Percentiles rank a stretch among this genome's conserved stretches.
Conservation (phyloP, 2,329 filamentous ascomycete genomes). For the Lasiodiplodia theobromae region DNA sequence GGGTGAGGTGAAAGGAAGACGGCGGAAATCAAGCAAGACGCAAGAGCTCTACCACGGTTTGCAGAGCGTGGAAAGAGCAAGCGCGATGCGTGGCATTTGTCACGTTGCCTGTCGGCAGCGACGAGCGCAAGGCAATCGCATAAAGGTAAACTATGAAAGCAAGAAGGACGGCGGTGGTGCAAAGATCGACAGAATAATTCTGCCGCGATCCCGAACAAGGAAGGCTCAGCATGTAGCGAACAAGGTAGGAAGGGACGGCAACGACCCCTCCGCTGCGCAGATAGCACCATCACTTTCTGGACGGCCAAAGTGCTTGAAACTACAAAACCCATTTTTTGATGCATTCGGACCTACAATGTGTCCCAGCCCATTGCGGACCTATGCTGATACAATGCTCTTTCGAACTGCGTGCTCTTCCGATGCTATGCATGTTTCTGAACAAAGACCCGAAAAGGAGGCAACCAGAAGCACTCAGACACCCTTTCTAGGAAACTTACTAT, state of each 20-base stretch:
- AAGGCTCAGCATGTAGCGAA: neutral
- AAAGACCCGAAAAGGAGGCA: neutral
- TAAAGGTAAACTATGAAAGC: neutral
- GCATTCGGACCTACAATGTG: conserved; percentile 7
- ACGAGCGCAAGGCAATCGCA: neutral
- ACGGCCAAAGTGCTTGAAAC: neutral
- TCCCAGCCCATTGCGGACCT: neutral
- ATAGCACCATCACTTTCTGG: neutral
- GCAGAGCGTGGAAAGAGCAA: conserved; percentile 3
- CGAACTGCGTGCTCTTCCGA: conserved; percentile 1
- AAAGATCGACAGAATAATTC: too few relatives aligned
- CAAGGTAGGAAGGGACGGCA: neutral
- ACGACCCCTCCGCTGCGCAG: neutral
- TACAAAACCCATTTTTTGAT: neutral
- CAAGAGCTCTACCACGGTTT: neutral
- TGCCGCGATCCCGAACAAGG: neutral
- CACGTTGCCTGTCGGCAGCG: neutral
- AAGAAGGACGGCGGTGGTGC: neutral
- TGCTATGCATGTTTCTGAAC: conserved; percentile 13
- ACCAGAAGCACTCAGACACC: conserved; percentile 12
- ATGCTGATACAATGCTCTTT: conserved; percentile 20
- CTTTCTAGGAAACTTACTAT: conserved; percentile 8
- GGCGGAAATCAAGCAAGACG: neutral
- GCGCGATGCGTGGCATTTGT: neutral
- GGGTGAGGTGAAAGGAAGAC: neutral